These are phyloP conservation scores for Colletotrichum chlorophyti DNA, from an alignment of 2,329 filamentous ascomycete species.

Conservation along the genomic window DNA sequence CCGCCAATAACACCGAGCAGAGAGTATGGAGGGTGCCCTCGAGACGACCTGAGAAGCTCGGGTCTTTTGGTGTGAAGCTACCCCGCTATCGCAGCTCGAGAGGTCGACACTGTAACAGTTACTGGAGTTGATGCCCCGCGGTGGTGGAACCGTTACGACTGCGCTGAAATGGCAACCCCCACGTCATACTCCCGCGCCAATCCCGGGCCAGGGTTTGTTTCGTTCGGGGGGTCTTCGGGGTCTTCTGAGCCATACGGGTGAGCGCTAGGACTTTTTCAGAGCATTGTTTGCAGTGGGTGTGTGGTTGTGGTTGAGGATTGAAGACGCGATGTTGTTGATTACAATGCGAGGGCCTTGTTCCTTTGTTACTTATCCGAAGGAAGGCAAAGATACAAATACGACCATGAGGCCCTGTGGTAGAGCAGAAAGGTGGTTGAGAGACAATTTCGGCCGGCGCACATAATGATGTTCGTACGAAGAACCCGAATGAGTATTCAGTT, in stretches of 20 bases:
- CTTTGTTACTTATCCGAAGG: no score
- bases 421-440: no score
- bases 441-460: no score
- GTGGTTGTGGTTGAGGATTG: not conserved
- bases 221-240: not conserved
- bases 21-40: slow-evolving; percentile 19
- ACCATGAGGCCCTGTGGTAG: no score
- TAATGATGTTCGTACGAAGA: no score
- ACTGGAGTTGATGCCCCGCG: slow-evolving; percentile 22
- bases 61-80: slow-evolving; percentile 10
- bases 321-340: not conserved
- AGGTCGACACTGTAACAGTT: not conserved
- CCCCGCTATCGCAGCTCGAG: slow-evolving; percentile 13
- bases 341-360: no score
- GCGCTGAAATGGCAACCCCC: slow-evolving; percentile 11
- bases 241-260: not conserved
- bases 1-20: no score
- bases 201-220: slow-evolving; percentile 11
- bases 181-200: slow-evolving; percentile 28
- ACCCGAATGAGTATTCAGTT: no score
- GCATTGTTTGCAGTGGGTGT: no score
- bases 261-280: not conserved
- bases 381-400: no score
- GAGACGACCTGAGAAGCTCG: not conserved
- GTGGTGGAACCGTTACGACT: not conserved